These are phyloP conservation scores for Pseudoturritis turrita DNA, from an alignment of 345 rosid genomes.

Conservation along the genomic window DNA sequence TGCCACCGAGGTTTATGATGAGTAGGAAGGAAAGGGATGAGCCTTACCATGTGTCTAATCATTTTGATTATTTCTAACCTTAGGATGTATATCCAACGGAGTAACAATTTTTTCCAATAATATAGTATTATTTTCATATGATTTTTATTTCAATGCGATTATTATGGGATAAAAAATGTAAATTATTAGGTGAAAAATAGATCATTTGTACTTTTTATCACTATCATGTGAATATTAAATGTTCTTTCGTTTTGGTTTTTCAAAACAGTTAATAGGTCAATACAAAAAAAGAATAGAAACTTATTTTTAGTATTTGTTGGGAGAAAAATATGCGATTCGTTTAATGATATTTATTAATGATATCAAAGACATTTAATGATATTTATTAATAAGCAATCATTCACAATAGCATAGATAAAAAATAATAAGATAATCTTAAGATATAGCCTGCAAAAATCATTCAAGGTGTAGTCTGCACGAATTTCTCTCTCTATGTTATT, in stretches of 20 bases:
- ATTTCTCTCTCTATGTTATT: no score
- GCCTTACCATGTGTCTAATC: constrained; percentile 69
- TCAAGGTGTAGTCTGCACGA: no score
- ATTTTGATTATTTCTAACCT: constrained; percentile 77
- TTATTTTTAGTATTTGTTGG: no score
- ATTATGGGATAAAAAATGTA: not conserved
- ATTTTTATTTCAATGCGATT: not conserved
- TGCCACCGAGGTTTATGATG: constrained; percentile 46
- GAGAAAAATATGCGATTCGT: no score
- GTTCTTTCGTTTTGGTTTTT: not conserved
- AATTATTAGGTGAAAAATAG: constrained; percentile 1
- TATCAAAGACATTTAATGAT: no score
- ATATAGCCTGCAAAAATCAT: no score
- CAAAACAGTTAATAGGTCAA: not conserved
- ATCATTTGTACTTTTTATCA: not conserved
- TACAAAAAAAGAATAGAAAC: not conserved
- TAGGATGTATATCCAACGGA: not conserved
- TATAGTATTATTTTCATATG: constrained; percentile 8
- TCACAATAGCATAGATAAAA: no score
- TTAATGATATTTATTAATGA: no score
- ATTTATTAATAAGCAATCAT: no score
- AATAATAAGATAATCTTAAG: no score
- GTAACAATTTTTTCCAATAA: constrained; percentile 2
- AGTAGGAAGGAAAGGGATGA: constrained; percentile 70
- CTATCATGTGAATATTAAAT: constrained; percentile 1